These are phyloP conservation scores for Dothideomycetes sp. DNA, from an alignment of 2,329 filamentous ascomycete species.

Conservation along the genomic window DNA sequence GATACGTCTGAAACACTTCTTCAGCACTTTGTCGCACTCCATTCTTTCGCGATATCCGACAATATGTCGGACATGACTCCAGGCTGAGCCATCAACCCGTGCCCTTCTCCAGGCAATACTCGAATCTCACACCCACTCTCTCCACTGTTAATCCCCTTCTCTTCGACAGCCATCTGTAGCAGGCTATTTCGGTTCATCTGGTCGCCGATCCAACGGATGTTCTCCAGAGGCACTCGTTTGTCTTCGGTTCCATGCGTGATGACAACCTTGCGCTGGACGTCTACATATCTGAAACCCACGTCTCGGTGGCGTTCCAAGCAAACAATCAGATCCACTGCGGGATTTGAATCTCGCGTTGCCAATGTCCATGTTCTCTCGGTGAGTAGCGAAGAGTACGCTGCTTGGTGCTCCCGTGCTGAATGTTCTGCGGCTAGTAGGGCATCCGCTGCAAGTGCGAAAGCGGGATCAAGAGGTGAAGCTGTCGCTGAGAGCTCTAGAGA, in stretches of 20 bases:
- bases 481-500: constrained; percentile 26
- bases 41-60: constrained; percentile 88
- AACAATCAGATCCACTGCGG: constrained; percentile 83
- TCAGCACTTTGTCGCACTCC: constrained; percentile 35
- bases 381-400: constrained; percentile 71
- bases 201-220: constrained; percentile 88
- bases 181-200: constrained; percentile 55
- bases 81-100: constrained; percentile 92
- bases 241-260: constrained; percentile 92
- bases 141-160: constrained; percentile 13
- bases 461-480: constrained; percentile 27
- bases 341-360: constrained; percentile 84
- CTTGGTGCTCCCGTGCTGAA: constrained; percentile 62
- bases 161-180: constrained; percentile 3
- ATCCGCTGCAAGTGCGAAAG: constrained; percentile 33
- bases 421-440: constrained; percentile 44
- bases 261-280: constrained; percentile 82
- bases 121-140: constrained; percentile 64
- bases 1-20: background rate
- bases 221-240: constrained; percentile 85
- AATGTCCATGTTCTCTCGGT: constrained; percentile 93
- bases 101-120: constrained; percentile 81
- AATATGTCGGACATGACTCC: constrained; percentile 88
- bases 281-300: constrained; percentile 94
- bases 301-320: constrained; percentile 84